A percentile compares a stretch with the other conserved stretches of the same genome.
phyloP scores from a whole-genome alignment of 2,329 filamentous ascomycete species.

The Pseudogymnoascus sp. region DNA sequence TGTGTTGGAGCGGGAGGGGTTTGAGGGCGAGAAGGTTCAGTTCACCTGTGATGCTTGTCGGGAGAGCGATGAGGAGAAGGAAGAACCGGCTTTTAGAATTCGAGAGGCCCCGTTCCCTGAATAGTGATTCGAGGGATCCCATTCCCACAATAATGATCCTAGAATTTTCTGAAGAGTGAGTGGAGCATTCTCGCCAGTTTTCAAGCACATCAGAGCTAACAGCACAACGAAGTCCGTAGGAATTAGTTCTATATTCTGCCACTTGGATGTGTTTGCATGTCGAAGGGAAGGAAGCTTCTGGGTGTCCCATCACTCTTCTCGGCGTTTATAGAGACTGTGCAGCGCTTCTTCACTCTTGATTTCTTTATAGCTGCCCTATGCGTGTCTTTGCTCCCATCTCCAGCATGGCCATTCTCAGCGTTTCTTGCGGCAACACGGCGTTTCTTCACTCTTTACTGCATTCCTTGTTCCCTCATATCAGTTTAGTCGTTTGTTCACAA shows the following conservation, averaged over 20 bases:
- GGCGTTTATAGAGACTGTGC: too few relatives aligned
- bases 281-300: too few relatives aligned
- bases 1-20: too few relatives aligned
- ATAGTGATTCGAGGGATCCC: too few relatives aligned
- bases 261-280: not conserved
- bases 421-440: not conserved
- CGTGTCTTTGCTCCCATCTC: not conserved
- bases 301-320: too few relatives aligned
- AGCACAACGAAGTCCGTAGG: not conserved
- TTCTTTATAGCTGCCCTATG: not conserved
- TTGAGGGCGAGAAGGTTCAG: not conserved
- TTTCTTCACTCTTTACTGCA: not conserved
- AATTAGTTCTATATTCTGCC: not conserved
- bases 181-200: too few relatives aligned
- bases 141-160: too few relatives aligned
- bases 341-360: not conserved
- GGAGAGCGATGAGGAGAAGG: not conserved
- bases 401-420: not conserved
- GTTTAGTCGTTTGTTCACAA: not conserved
- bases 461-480: not conserved
- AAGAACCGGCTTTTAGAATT: too few relatives aligned
- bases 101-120: too few relatives aligned
- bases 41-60: not conserved
- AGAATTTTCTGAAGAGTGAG: too few relatives aligned
- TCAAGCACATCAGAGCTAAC: not conserved